Base-by-base conservation (phyloP, 306 rosid genomes). In the Carpinus fangiana region DNA sequence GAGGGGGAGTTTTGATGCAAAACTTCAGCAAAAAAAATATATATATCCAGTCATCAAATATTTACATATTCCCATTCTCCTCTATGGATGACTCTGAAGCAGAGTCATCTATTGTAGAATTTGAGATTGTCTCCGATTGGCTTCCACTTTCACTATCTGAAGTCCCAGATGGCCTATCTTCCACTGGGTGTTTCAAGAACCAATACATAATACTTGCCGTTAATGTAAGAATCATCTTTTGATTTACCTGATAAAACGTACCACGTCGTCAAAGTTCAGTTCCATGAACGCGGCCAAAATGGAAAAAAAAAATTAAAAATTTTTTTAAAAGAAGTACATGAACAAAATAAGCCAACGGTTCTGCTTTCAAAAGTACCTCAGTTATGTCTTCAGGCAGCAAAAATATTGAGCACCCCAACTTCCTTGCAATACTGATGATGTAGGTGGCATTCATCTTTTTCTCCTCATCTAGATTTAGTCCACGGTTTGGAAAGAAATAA, bases 171-270 rank as follows among this genome's bases (percentile, higher is more conserved):
- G 85, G 70, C 79, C 89, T 85, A 61, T 91, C 98, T 67, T 88
- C 98, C 21, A 75, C 73, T 1, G 97, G 97, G 74, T 88, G 92
- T 74, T 91, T 91, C 80, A 95, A 81, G 86, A 84, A 91, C 98
- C 99, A 95, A 65, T 86, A 93, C 99, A 95, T 95, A 51, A 95
- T 88, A 78, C 98, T 95, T 34, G 99, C 99, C 47, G 98, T 91
- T 73, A 95, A 86, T 0, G 99, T 95, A 45, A 95, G 99, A 85
- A 95, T 91, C 99, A 95, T 95, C 88, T 95, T 95, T 87, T 91
- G 98, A 76, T 95, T 95, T 83, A 95, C 99, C 99, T 94, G 84
- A 69, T 41, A 79, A 70, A 73, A 51, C 50, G 61, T 0, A 23
- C 18, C 72, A 28, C 4, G 68, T 64, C 68, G 41, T 12, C 47